Conservation (phyloP, 1,284 basidiomycete genomes). For the Tilletia caries region DNA sequence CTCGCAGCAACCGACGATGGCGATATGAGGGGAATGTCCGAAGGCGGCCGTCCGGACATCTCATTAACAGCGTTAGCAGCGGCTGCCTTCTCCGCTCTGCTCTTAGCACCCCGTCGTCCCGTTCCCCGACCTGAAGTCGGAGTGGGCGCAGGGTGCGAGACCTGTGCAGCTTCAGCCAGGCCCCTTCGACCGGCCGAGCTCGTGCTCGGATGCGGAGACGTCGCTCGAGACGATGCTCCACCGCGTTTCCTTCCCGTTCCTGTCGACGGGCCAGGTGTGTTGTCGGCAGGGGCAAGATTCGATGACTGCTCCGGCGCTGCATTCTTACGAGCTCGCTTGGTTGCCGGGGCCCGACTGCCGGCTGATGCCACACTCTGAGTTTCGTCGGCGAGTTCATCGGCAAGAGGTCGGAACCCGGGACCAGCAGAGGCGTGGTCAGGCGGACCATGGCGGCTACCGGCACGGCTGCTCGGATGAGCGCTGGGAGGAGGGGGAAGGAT, state of each 20-base stretch:
- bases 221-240: too few relatives aligned
- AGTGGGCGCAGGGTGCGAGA: neutral
- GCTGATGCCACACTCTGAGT: conserved; percentile 7
- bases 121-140: too few relatives aligned
- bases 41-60: neutral
- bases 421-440: neutral
- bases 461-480: neutral
- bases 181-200: too few relatives aligned
- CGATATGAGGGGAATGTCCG: neutral
- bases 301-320: neutral
- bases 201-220: too few relatives aligned
- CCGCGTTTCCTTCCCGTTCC: too few relatives aligned
- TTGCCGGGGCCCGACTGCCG: neutral
- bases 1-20: conserved; percentile 2
- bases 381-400: conserved; percentile 2
- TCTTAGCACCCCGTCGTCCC: neutral
- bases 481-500: neutral
- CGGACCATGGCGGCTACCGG: neutral
- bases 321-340: neutral
- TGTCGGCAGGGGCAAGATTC: too few relatives aligned
- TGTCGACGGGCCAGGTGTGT: too few relatives aligned
- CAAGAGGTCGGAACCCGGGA: neutral
- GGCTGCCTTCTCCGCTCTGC: neutral
- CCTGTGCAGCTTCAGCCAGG: neutral
- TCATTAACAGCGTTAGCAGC: neutral